These are phyloP conservation scores for Aegilops umbellulata DNA, from an alignment of 176 grass and related monocot genomes.

Conservation along the genomic window DNA sequence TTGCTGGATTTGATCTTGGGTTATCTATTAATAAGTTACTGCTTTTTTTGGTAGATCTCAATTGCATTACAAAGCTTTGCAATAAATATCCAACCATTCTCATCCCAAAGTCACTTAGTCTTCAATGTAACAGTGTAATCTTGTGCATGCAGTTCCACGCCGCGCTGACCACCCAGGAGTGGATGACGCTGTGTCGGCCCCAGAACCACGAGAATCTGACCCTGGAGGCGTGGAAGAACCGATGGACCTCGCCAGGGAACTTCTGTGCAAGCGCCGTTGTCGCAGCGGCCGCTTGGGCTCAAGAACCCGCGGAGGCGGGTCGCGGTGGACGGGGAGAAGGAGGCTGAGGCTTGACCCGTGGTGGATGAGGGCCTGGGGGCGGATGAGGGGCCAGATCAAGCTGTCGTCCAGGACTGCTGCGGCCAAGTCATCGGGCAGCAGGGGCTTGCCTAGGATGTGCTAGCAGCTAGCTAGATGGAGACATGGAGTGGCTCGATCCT, in stretches of 20 bases:
- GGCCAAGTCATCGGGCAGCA: conserved; percentile 24
- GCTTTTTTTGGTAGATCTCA: neutral
- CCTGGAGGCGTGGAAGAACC: neutral
- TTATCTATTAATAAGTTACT: neutral
- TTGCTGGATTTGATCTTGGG: neutral
- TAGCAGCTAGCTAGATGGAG: neutral
- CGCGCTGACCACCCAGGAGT: conserved; percentile 34
- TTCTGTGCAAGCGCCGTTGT: neutral
- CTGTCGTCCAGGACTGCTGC: neutral
- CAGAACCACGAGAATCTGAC: neutral
- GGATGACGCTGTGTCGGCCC: conserved; percentile 22
- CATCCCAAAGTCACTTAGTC: neutral
- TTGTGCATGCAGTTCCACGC: conserved; percentile 49
- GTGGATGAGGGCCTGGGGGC: conserved; percentile 57
- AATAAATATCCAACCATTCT: neutral
- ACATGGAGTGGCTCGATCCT: too few species aligned
- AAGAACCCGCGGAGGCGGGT: neutral
- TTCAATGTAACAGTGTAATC: neutral
- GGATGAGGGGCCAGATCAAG: conserved; percentile 74
- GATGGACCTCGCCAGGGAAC: too few species aligned
- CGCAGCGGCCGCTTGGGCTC: neutral
- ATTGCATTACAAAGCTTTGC: neutral
- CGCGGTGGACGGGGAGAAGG: neutral
- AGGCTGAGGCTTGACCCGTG: conserved; percentile 62
- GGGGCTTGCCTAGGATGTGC: too few species aligned